These are phyloP conservation scores for Goffeauzyma gilvescens DNA, from an alignment of 768 basidiomycete genomes.

Conservation along the genomic window DNA sequence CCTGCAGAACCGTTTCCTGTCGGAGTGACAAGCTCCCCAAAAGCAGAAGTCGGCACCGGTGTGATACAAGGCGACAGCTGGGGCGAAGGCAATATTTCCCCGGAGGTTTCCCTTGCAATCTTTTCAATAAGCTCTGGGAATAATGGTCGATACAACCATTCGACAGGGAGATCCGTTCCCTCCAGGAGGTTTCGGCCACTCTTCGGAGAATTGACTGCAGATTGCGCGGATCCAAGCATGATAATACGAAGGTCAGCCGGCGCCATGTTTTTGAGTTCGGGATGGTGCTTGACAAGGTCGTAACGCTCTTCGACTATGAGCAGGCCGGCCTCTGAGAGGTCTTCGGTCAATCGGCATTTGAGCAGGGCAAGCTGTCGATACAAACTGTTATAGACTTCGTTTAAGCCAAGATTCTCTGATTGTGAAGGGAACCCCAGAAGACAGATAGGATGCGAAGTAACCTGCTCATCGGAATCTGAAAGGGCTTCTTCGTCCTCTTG, in stretches of 20 bases:
- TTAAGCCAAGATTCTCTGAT: too few relatives aligned
- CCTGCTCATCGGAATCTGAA: too few relatives aligned
- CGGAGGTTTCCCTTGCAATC: background rate
- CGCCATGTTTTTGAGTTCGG: background rate
- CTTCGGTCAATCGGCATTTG: background rate
- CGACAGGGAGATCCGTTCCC: background rate
- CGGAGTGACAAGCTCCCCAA: background rate
- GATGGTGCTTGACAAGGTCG: background rate
- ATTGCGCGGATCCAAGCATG: background rate
- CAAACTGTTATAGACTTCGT: too few relatives aligned
- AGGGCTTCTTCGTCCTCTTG: too few relatives aligned
- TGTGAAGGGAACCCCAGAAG: too few relatives aligned
- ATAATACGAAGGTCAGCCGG: background rate
- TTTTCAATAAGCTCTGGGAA: conserved; percentile 1
- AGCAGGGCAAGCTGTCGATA: background rate
- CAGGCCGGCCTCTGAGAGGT: background rate
- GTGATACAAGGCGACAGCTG: background rate
- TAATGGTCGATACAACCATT: conserved; percentile 8
- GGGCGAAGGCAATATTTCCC: background rate
- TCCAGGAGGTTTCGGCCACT: background rate
- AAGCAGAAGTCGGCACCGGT: background rate
- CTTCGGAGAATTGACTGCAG: background rate
- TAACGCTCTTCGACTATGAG: background rate
- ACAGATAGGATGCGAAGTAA: too few relatives aligned
- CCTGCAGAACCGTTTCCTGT: too few relatives aligned